These are phyloP conservation scores for Fusarium caatingaense DNA, from an alignment of 2,329 filamentous ascomycete genomes.

Conservation along the genomic window DNA sequence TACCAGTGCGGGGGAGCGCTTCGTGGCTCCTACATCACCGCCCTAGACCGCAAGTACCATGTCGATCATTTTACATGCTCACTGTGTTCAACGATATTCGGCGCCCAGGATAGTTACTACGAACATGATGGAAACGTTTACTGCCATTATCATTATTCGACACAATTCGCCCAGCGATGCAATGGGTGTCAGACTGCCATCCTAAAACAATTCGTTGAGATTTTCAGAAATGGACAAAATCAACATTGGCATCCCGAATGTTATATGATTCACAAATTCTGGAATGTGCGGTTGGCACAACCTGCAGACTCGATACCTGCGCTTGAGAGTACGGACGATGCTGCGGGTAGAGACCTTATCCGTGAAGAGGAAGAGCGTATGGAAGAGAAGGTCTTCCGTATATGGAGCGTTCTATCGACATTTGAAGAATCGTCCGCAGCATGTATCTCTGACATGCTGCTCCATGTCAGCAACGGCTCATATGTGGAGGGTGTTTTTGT, in stretches of 20 bases:
- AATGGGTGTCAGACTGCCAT: slow-evolving; percentile 98
- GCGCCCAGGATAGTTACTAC: slow-evolving; percentile 98
- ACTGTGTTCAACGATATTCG: slow-evolving; percentile 96
- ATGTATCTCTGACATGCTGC: slow-evolving; percentile 98
- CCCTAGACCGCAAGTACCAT: slow-evolving; percentile 96
- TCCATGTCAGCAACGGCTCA: slow-evolving; percentile 97
- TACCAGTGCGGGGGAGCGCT: slow-evolving; percentile 92
- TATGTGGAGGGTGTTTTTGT: slow-evolving; percentile 96
- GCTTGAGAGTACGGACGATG: slow-evolving; percentile 58
- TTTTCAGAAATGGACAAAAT: slow-evolving; percentile 96
- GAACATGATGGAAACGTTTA: slow-evolving; percentile 97
- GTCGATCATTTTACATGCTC: slow-evolving; percentile 99
- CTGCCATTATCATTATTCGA: slow-evolving; percentile 99
- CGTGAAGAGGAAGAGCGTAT: slow-evolving; percentile 90
- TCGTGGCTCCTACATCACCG: slow-evolving; percentile 97
- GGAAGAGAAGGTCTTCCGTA: slow-evolving; percentile 97
- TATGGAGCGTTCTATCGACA: slow-evolving; percentile 96
- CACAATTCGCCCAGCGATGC: slow-evolving; percentile 93
- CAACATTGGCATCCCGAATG: slow-evolving; percentile 99
- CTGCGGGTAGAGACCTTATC: slow-evolving; percentile 77
- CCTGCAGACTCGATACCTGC: slow-evolving; percentile 63
- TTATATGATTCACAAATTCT: slow-evolving; percentile 99
- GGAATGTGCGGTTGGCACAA: slow-evolving; percentile 90
- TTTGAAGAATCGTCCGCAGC: slow-evolving; percentile 98
- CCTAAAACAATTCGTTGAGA: slow-evolving; percentile 98